phyloP scores from a whole-genome alignment of 768 basidiomycete genomes.

The Lactarius pseudohatsudake region DNA sequence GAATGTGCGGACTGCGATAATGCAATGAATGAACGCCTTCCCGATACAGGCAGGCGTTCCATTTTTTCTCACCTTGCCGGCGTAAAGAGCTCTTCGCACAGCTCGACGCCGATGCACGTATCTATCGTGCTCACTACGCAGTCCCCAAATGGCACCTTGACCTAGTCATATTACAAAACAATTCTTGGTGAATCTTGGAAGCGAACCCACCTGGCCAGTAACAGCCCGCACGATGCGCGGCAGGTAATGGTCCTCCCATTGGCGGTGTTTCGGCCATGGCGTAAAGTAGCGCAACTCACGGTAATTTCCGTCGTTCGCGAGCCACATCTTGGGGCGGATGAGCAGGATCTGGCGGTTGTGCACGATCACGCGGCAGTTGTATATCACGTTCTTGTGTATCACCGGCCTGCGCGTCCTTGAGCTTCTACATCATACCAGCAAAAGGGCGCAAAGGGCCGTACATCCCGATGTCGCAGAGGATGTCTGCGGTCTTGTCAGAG shows the following conservation, averaged over 20 bases:
- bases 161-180: slow-evolving; percentile 41
- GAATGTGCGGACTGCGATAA: slow-evolving; percentile 79
- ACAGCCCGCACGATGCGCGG: slow-evolving; percentile 86
- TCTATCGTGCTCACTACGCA: slow-evolving; percentile 91
- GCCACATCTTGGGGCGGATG: slow-evolving; percentile 99
- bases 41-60: neutral
- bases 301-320: slow-evolving; percentile 98
- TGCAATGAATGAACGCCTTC: neutral
- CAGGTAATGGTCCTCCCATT: slow-evolving; percentile 89
- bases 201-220: slow-evolving; percentile 71
- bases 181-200: too few relatives aligned
- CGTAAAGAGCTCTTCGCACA: slow-evolving; percentile 98
- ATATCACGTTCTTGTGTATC: slow-evolving; percentile 96
- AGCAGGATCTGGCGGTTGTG: slow-evolving; percentile 84
- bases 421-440: neutral
- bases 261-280: slow-evolving; percentile 87
- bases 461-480: slow-evolving; percentile 98
- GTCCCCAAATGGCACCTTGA: slow-evolving; percentile 93
- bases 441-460: slow-evolving; percentile 33
- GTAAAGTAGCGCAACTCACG: slow-evolving; percentile 83
- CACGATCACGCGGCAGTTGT: slow-evolving; percentile 93
- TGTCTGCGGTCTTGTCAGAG: slow-evolving; percentile 75
- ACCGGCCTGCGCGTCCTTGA: slow-evolving; percentile 67
- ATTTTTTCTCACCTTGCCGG: slow-evolving; percentile 71
- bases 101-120: slow-evolving; percentile 94